Conservation (phyloP, 345 rosid species). For the Diplotaxis tenuifolia region DNA sequence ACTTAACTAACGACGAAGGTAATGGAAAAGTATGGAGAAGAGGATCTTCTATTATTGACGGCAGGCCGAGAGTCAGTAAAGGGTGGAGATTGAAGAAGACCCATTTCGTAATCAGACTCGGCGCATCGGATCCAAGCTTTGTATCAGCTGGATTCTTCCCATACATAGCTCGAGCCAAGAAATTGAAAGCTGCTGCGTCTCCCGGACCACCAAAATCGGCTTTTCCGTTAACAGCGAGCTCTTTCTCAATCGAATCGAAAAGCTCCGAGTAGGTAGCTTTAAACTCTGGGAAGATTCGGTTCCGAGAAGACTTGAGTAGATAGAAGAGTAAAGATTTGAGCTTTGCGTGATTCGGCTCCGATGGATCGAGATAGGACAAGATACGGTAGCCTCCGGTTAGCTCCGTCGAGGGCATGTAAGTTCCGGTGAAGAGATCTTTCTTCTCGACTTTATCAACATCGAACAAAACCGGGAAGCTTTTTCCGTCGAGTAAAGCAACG, state of each 20-base stretch:
- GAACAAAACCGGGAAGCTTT: conserved; percentile 85
- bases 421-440: conserved; percentile 78
- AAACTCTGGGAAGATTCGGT: conserved; percentile 74
- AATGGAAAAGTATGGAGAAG: conserved; percentile 58
- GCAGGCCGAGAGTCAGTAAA: conserved; percentile 55
- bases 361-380: conserved; percentile 79
- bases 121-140: conserved; percentile 62
- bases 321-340: conserved; percentile 68
- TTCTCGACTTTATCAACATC: conserved; percentile 81
- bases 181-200: conserved; percentile 71
- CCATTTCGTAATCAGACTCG: conserved; percentile 63
- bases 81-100: conserved; percentile 66
- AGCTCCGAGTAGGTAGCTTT: conserved; percentile 45
- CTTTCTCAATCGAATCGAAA: conserved; percentile 56
- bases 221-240: conserved; percentile 59
- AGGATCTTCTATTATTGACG: conserved; percentile 49
- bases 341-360: conserved; percentile 72
- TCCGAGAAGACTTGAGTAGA: conserved; percentile 55
- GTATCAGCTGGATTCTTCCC: conserved; percentile 59
- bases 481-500: conserved; percentile 77
- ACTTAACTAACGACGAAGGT: conserved; percentile 58
- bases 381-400: conserved; percentile 87
- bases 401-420: conserved; percentile 78
- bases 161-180: conserved; percentile 54
- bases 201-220: conserved; percentile 44